Conservation (phyloP, 1,284 basidiomycete genomes). For the Rhodotorula sp. region DNA sequence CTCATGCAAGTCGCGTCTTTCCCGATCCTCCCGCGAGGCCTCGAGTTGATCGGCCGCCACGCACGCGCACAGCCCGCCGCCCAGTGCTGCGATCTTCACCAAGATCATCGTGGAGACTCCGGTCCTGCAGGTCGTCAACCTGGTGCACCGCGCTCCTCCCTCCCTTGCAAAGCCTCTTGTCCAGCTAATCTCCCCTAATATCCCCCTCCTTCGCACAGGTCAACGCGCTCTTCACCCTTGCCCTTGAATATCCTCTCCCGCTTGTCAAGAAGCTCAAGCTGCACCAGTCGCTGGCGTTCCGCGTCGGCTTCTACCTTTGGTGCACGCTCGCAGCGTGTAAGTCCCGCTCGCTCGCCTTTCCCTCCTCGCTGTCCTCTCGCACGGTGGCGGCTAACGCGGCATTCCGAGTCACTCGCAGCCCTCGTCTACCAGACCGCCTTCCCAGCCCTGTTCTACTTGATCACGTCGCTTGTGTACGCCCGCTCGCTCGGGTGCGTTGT, state of each 20-base stretch:
- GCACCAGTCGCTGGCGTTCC: constrained; percentile 18
- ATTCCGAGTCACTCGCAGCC: background rate
- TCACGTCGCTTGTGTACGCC: constrained; percentile 13
- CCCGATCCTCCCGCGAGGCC: too few relatives aligned
- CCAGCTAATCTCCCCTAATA: background rate
- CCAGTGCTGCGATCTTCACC: constrained; percentile 65
- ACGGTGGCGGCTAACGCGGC: too few relatives aligned
- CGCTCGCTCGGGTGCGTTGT: constrained; percentile 4
- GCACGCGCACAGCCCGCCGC: constrained; percentile 60
- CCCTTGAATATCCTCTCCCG: constrained; percentile 59
- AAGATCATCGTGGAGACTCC: constrained; percentile 72
- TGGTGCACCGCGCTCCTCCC: constrained; percentile 47
- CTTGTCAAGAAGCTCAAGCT: constrained; percentile 5
- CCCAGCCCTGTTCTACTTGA: constrained; percentile 31
- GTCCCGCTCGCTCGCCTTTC: background rate
- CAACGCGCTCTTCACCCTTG: constrained; percentile 61
- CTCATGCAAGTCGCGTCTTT: constrained; percentile 58
- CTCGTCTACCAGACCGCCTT: constrained; percentile 39
- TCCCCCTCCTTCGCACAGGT: constrained; percentile 43
- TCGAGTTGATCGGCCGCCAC: background rate
- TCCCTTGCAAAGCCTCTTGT: too few relatives aligned
- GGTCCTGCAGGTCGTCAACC: constrained; percentile 66
- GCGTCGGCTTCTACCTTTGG: constrained; percentile 30
- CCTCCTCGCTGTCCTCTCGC: background rate
- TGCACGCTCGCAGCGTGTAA: constrained; percentile 32